Base-by-base conservation (phyloP, 768 basidiomycete species). In the Rhodosporidiobolus odoratus region DNA sequence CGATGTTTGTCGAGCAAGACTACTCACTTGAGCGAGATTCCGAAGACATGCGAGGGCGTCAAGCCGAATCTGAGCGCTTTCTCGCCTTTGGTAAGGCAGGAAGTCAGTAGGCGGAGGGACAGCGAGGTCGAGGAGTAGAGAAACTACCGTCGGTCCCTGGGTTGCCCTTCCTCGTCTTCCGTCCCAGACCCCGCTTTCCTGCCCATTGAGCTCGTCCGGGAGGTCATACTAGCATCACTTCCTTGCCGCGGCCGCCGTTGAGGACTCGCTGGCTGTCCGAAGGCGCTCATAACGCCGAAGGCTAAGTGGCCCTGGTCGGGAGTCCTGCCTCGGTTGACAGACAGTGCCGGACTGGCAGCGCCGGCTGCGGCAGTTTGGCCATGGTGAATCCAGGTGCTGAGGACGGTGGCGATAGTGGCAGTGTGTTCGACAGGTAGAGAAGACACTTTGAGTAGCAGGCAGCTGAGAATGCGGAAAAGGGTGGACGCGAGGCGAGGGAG, bases 271-370 rank as follows among this genome's bases (percentile, higher is more conserved):
- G 57, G 25, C 10, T 21, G 0, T 16, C 47, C 30, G 37, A 74
- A 74, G 0, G 56, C 52, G 50, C 73, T 64, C 69, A 74, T 70
- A 32, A 68, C 69, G 5, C 73, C 73, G 60, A 62, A 59, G 5
- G 68, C 35, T 13, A 66, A 60, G 17, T 58, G 67, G 19, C 40
- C 40, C 2, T 37, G 21, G 9, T 23, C 59, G 3, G 40, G 32
- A 10, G 35, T 7, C 9, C 40, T 30, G 1, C 58, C 63, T 23
- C 47, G 45, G 10, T 41, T 25, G 38, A 58, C 19, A 3, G 57
- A 9, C 1, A 56, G 59, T 27, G 56, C 52, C 3, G 65, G 57
- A 27, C 45, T 69, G 34, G 34, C 57, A 4, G 2, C 27, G 0
- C 64, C 60, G 3, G 25, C 25, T 3, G 9, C 2, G 17, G 54